Percentiles rank a stretch among this genome's conserved stretches.
Conservation (phyloP, 495 filamentous ascomycete species). For the Neurospora pannonica region DNA sequence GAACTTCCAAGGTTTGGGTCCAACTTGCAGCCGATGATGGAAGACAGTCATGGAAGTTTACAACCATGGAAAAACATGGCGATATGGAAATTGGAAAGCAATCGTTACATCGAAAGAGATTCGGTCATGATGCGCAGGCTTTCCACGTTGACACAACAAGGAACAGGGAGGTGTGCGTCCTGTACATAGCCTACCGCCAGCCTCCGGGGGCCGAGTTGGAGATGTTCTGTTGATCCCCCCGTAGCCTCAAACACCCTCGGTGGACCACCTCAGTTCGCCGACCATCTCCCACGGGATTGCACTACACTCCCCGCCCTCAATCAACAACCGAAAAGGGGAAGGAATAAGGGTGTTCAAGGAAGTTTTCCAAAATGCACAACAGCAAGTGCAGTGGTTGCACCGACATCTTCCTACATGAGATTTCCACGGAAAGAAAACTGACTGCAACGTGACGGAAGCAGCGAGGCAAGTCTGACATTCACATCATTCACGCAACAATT, state of each 20-base stretch:
- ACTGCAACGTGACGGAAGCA: neutral
- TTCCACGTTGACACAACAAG: neutral
- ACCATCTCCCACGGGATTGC: neutral
- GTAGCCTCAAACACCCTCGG: neutral
- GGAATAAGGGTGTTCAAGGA: neutral
- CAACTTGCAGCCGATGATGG: neutral
- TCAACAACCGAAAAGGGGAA: neutral
- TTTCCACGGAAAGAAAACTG: neutral
- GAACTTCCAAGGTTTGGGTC: neutral
- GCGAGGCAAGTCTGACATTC: neutral
- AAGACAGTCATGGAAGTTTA: neutral
- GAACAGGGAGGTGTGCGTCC: neutral
- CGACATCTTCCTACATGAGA: neutral
- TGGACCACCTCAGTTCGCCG: neutral
- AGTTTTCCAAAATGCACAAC: no score
- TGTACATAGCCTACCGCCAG: neutral
- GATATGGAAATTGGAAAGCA: neutral
- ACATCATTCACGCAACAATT: neutral
- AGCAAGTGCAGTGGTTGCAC: neutral
- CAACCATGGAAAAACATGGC: neutral
- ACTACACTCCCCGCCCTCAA: neutral
- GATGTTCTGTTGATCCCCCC: neutral
- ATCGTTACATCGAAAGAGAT: neutral
- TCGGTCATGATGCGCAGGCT: neutral
- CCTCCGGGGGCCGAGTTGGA: neutral